phyloP scores from a whole-genome alignment of 345 rosid genomes.

The Citropsis articulata region DNA sequence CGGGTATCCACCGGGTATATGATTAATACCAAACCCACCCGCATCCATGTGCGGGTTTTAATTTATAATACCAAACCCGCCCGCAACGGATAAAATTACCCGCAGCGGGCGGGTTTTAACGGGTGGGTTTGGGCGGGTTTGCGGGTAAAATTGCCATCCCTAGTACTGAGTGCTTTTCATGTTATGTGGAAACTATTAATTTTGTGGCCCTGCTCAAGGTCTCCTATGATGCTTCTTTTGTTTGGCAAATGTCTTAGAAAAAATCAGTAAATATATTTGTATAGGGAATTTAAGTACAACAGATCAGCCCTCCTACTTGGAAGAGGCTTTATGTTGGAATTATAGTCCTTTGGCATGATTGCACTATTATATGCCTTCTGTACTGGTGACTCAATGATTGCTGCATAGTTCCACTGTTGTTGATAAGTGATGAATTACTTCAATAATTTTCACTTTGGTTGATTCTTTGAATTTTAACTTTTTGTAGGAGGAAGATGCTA shows the following conservation, averaged over 20 bases:
- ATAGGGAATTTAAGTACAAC: too few relatives aligned
- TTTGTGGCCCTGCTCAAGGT: neutral
- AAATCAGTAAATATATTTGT: neutral
- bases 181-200: neutral
- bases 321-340: neutral
- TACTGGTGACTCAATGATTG: neutral
- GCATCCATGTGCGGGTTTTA: too few relatives aligned
- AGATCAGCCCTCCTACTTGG: neutral
- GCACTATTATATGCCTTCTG: neutral
- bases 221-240: neutral
- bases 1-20: too few relatives aligned
- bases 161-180: neutral
- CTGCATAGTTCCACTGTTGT: neutral
- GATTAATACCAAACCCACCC: too few relatives aligned
- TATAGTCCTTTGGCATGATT: neutral
- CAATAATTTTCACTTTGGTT: conserved; percentile 3
- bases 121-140: too few relatives aligned
- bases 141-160: too few relatives aligned
- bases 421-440: neutral
- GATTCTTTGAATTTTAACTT: conserved; percentile 6
- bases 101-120: too few relatives aligned
- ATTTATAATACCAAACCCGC: too few relatives aligned
- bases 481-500: conserved; percentile 39
- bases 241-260: neutral
- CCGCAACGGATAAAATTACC: too few relatives aligned